Evolutionary conservation across 2,329 filamentous ascomycete genomes (phyloP), one percentile per base, ranked within the genome.

Genomic region (Aciculosporium take): DNA sequence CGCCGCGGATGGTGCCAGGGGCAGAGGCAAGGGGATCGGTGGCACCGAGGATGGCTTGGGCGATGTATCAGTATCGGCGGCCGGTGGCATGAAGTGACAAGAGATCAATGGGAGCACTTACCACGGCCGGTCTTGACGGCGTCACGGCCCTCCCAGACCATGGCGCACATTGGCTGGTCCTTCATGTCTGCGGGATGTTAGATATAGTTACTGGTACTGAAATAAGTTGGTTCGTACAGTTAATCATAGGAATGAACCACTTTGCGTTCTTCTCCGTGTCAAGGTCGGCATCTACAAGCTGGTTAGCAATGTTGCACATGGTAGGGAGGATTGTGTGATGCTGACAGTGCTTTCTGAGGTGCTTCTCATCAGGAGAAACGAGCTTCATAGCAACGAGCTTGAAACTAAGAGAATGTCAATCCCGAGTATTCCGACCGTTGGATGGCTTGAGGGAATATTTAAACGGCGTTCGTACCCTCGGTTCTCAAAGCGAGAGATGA

Each of bases 331-430:
- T 5, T 36, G 17, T 20, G 31, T 27, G 41, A 39, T 13, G 67
- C 76, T 49, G 54, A 80, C 76, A 98, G 81, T 98, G 91, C 71
- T 82, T 76, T 84, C 96, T 87, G 64, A 98, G 87, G 76, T 95
- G 91, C 67, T 83, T 85, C 78, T 94, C 82, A 74, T 74, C 71
- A 57, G 91, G 85, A 56, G 80, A 79, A 66, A 81, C 68, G 59
- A 98, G 80, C 85, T 98, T 98, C 77, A 98, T 85, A 67, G 87
- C 91, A 57, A 76, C 87, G 59, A 98, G 87, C 82, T 96, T 96
- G 84, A 84, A 96, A 20, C 30, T 42, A 13, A n/a, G 15, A 29
- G 15, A 31, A 34, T 32, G 42, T 42, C 17, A 41, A 25, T 32
- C 38, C 37, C 7, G 25, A 18, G 9, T 28, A 44, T 42, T 39